Conservation (phyloP, 768 basidiomycete genomes). For the Lactifluus subvellereus region DNA sequence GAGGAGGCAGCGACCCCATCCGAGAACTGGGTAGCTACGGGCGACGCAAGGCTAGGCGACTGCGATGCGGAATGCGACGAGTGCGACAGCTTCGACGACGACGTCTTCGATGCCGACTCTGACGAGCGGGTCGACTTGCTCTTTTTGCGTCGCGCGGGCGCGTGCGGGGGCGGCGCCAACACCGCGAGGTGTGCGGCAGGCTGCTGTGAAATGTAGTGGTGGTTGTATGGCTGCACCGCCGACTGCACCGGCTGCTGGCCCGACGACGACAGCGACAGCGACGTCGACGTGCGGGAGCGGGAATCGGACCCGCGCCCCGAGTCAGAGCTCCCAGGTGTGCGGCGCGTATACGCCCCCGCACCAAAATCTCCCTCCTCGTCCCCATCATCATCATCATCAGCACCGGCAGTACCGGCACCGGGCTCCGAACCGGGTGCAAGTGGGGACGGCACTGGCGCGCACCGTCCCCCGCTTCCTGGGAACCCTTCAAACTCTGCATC, state of each 20-base stretch:
- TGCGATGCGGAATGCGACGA: constrained; percentile 41
- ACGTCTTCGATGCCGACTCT: constrained; percentile 24
- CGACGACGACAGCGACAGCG: constrained; percentile 32
- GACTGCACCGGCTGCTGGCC: neutral
- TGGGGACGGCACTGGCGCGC: constrained; percentile 22
- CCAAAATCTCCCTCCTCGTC: constrained; percentile 55
- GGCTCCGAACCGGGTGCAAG: constrained; percentile 9
- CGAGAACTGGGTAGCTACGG: constrained; percentile 34
- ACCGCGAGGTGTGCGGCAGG: neutral
- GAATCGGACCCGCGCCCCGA: constrained; percentile 47
- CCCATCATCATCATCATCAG: constrained; percentile 39
- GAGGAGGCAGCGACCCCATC: constrained; percentile 21
- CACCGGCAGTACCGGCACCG: neutral
- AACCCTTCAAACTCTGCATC: constrained; percentile 58
- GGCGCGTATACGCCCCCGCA: constrained; percentile 46
- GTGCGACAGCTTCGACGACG: constrained; percentile 33
- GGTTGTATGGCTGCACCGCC: constrained; percentile 23
- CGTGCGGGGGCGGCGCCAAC: neutral
- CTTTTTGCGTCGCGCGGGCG: constrained; percentile 17
- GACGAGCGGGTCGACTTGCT: constrained; percentile 25
- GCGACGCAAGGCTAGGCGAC: constrained; percentile 38
- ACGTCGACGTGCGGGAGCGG: constrained; percentile 55
- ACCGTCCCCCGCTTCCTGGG: constrained; percentile 42
- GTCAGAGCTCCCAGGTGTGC: constrained; percentile 30
- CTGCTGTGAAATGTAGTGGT: constrained; percentile 28